Percentiles rank a stretch among this genome's conserved stretches.
phyloP scores from a whole-genome alignment of 2,329 filamentous ascomycete species.

The Phaeosphaeriaceae sp. region DNA sequence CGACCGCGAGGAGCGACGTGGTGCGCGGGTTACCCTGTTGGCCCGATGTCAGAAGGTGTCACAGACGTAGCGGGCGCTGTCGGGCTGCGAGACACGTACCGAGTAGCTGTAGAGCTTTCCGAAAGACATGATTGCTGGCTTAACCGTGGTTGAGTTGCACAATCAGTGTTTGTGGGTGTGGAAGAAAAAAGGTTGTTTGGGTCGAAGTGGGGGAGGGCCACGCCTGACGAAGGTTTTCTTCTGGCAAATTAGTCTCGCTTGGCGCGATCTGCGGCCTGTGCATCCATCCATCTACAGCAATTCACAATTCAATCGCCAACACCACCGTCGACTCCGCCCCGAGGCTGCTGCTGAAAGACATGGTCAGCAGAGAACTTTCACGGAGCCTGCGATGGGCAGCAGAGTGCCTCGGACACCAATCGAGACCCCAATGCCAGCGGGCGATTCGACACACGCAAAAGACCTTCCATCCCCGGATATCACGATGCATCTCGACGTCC shows the following conservation, averaged over 20 bases:
- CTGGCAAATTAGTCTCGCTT: slow-evolving; percentile 35
- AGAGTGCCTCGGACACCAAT: slow-evolving; percentile 26
- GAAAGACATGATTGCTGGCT: slow-evolving; percentile 79
- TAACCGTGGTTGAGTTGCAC: slow-evolving; percentile 30
- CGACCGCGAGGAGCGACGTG: slow-evolving; percentile 86
- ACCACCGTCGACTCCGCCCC: slow-evolving; percentile 11
- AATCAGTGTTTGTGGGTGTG: slow-evolving; percentile 37
- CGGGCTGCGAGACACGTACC: slow-evolving; percentile 49
- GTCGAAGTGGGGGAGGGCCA: slow-evolving; percentile 27
- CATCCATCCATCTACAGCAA: slow-evolving; percentile 13
- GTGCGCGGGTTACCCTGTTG: slow-evolving; percentile 85
- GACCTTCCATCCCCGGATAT: slow-evolving; percentile 23
- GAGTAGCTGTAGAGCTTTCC: slow-evolving; percentile 93
- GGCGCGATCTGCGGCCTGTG: slow-evolving; percentile 17
- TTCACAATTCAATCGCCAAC: slow-evolving; percentile 3
- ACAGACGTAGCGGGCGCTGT: slow-evolving; percentile 1
- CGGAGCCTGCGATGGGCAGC: slow-evolving; percentile 35
- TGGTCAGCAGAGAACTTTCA: slow-evolving; percentile 43
- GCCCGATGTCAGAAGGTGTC: slow-evolving; percentile 29
- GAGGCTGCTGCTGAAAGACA: slow-evolving; percentile 18
- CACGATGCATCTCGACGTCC: slow-evolving; percentile 45
- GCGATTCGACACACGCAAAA: slow-evolving; percentile 26
- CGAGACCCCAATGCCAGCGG: slow-evolving; percentile 30
- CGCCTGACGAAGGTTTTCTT: slow-evolving; percentile 27
- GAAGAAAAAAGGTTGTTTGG: slow-evolving; percentile 37